Conservation (phyloP, 495 filamentous ascomycete species). For the Trichocladium antarcticum region DNA sequence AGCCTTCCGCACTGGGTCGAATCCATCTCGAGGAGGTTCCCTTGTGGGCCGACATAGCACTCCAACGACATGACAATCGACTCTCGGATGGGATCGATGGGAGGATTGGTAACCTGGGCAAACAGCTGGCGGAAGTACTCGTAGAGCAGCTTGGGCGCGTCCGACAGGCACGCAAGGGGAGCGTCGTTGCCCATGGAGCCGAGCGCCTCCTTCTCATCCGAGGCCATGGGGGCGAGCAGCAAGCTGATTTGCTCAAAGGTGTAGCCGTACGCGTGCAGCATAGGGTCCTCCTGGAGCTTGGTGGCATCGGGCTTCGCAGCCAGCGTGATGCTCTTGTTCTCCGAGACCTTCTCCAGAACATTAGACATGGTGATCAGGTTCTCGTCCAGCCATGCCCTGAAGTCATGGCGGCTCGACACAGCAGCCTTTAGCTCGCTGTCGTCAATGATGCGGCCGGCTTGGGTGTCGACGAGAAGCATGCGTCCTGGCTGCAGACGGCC, state of each 20-base stretch:
- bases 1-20: slow-evolving; percentile 78
- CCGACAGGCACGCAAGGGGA: slow-evolving; percentile 81
- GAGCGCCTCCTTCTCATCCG: slow-evolving; percentile 97
- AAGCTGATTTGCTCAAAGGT: slow-evolving; percentile 95
- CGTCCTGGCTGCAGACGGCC: slow-evolving; percentile 90
- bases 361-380: slow-evolving; percentile 70
- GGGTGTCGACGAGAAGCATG: slow-evolving; percentile 95
- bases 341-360: slow-evolving; percentile 48
- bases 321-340: slow-evolving; percentile 44
- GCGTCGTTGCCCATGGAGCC: slow-evolving; percentile 99
- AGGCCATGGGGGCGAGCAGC: slow-evolving; percentile 91
- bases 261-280: slow-evolving; percentile 85
- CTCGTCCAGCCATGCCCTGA: slow-evolving; percentile 77
- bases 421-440: slow-evolving; percentile 87
- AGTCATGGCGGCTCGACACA: slow-evolving; percentile 76
- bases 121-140: slow-evolving; percentile 99
- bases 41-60: slow-evolving; percentile 95
- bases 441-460: slow-evolving; percentile 91
- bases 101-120: slow-evolving; percentile 97
- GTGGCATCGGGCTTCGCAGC: slow-evolving; percentile 53
- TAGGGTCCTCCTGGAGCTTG: slow-evolving; percentile 74
- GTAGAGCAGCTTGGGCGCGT: slow-evolving; percentile 80
- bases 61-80: slow-evolving; percentile 98
- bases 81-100: slow-evolving; percentile 96
- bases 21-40: slow-evolving; percentile 94